Evolutionary conservation across 352 stramenopile genomes (phyloP), one percentile per base, ranked within the genome.

Genomic region (Phytophthora sojae): DNA sequence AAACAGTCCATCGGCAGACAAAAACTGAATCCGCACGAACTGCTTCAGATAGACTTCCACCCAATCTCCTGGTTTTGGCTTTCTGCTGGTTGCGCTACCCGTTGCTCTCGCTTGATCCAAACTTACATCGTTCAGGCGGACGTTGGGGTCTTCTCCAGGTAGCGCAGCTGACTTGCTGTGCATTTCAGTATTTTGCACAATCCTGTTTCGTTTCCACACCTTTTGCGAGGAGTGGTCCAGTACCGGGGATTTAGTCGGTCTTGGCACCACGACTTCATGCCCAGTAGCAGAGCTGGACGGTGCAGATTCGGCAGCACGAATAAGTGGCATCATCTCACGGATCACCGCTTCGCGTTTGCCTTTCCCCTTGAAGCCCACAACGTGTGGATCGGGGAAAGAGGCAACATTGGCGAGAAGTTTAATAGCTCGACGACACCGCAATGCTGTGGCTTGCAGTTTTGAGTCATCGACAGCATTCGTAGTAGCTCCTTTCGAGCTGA

Each of bases 51-150:
- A 58, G 17, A 92, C 19, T 68, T 92, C 75, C 9, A 92, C 47
- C 83, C 85, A 90, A 23, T 92, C 80, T 17, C 85, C 77, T 32
- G 54, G 50, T 17, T 79, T 81, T 6, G 83, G 81, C 9, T 57
- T 75, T 15, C 37, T 57, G 50, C 29, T 29, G 23, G 12, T 47
- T 59, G 52, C 26, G 14, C 47, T 59, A 1, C n/a, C 32, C 12
- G 23, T 32, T 17, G 14, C 21, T 15, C 0, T 26, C 19, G 26
- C 6, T 63, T 6, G 49, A 6, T 62, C 49, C 29, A 68, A 49
- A 4, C 7, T 64, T 25, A 26, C 21, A 61, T 19, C 59, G 17
- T 29, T 44, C 17, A 53, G 39, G 15, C 2, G 32, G 44, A 26
- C 8, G 35, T 51, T 21, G 14, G 35, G 19, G 6, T 52, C 45